These are phyloP conservation scores for Candida dajiaensis DNA, from an alignment of 805 yeast species.

Conservation along the genomic window DNA sequence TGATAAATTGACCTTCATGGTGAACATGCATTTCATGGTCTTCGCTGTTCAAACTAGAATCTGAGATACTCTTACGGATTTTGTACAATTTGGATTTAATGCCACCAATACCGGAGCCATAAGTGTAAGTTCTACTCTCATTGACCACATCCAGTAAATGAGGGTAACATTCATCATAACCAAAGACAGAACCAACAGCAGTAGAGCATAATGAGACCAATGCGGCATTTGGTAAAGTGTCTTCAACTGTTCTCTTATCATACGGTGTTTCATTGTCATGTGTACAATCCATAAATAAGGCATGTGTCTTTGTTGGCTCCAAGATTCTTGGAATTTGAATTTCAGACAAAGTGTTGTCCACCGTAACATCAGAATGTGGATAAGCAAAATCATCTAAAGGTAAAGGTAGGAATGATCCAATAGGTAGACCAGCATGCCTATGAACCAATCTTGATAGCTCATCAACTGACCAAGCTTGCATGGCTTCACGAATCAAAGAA, in stretches of 20 bases:
- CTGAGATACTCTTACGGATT: conserved; percentile 53
- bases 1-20: conserved; percentile 87
- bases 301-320: conserved; percentile 76
- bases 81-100: conserved; percentile 58
- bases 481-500: conserved; percentile 89
- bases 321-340: conserved; percentile 63
- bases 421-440: conserved; percentile 91
- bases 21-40: conserved; percentile 93
- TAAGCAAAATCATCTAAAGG: conserved; percentile 72
- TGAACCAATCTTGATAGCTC: conserved; percentile 85
- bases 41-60: conserved; percentile 35
- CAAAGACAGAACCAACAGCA: conserved; percentile 91
- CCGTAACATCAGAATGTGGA: conserved; percentile 31
- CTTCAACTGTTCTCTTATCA: conserved; percentile 89
- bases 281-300: conserved; percentile 95
- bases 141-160: conserved; percentile 70
- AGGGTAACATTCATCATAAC: conserved; percentile 91
- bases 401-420: conserved; percentile 81
- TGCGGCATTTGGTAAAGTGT: conserved; percentile 92
- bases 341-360: conserved; percentile 42
- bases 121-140: conserved; percentile 61
- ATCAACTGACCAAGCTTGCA: conserved; percentile 89
- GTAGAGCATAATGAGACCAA: conserved; percentile 88
- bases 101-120: conserved; percentile 59
- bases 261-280: conserved; percentile 91